Percentiles rank a stretch among this genome's conserved stretches.
Evolutionary conservation across 2,329 filamentous ascomycete species (phyloP).

Genomic region (Ceratocystis huliohia): DNA sequence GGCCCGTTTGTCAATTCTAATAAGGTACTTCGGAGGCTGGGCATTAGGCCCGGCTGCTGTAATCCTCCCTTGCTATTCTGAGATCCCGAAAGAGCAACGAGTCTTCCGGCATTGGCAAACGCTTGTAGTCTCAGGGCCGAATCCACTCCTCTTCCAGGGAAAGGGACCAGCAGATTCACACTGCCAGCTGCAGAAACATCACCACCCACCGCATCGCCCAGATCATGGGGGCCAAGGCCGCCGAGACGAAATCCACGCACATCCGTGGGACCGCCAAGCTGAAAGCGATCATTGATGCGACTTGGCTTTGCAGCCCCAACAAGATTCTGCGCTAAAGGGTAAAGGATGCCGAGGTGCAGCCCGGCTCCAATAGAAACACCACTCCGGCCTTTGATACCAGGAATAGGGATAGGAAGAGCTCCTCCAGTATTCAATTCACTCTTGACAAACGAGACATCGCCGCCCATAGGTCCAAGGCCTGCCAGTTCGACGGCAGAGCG

Average conservation of each 20-base stretch:
- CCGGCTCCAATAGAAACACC: constrained; percentile 75
- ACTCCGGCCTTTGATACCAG: constrained; percentile 53
- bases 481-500: constrained; percentile 74
- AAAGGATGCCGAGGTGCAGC: constrained; percentile 68
- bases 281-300: constrained; percentile 85
- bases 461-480: constrained; percentile 67
- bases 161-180: constrained; percentile 69
- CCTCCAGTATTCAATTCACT: constrained; percentile 72
- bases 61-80: constrained; percentile 31
- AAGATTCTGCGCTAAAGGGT: constrained; percentile 53
- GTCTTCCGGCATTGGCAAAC: constrained; percentile 79
- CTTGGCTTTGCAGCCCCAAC: constrained; percentile 49
- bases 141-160: constrained; percentile 69
- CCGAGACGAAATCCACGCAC: constrained; percentile 86
- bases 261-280: constrained; percentile 86
- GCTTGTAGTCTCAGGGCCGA: constrained; percentile 77
- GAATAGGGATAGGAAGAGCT: constrained; percentile 60
- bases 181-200: constrained; percentile 86
- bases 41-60: constrained; percentile 33
- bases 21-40: constrained; percentile 48
- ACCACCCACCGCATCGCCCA: constrained; percentile 73
- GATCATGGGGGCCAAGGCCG: constrained; percentile 79
- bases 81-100: constrained; percentile 59
- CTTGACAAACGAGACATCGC: constrained; percentile 90
- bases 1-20: constrained; percentile 59